Evolutionary conservation across 1,139 yeast species (phyloP).

Genomic region (Kurtzmaniella quercitrusa): DNA sequence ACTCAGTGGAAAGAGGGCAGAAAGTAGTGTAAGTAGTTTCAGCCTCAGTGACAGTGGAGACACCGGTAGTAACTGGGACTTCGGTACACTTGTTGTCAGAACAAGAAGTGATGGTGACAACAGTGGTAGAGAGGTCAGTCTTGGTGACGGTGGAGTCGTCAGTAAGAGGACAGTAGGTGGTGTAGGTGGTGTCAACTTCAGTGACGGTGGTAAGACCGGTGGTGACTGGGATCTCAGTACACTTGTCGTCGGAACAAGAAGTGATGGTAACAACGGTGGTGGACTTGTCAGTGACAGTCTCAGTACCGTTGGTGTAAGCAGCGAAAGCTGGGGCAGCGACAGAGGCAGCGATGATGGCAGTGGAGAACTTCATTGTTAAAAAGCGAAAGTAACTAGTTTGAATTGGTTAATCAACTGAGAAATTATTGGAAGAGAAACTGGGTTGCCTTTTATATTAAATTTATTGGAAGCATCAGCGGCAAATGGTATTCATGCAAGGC

Average conservation of each 20-base stretch:
- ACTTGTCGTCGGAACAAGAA: constrained; percentile 7
- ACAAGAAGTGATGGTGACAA: constrained; percentile 35
- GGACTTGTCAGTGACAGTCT: constrained; percentile 11
- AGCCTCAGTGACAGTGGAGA: constrained; percentile 33
- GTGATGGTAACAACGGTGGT: constrained; percentile 20
- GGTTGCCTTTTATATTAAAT: constrained; percentile 3
- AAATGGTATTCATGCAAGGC: background rate
- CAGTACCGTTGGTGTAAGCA: constrained; percentile 19
- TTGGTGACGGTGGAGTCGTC: constrained; percentile 9
- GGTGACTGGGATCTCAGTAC: constrained; percentile 8
- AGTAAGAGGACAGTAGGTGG: constrained; percentile 26
- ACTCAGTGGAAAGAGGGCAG: constrained; percentile 17
- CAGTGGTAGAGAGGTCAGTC: constrained; percentile 15
- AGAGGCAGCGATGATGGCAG: constrained; percentile 21
- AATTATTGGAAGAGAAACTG: constrained; percentile 2
- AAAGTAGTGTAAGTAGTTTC: constrained; percentile 20
- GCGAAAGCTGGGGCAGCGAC: constrained; percentile 18
- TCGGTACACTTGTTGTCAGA: constrained; percentile 20
- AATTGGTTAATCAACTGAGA: constrained; percentile 6
- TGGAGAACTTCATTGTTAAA: constrained; percentile 22
- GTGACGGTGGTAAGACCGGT: constrained; percentile 24
- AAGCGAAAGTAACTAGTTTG: constrained; percentile 15
- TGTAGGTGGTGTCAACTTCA: constrained; percentile 19
- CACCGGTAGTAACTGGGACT: constrained; percentile 36
- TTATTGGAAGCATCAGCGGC: background rate